Percentiles rank a stretch among this genome's conserved stretches.
Evolutionary conservation across 352 stramenopile genomes (phyloP).

Genomic region (Pythium grandisporangium): DNA sequence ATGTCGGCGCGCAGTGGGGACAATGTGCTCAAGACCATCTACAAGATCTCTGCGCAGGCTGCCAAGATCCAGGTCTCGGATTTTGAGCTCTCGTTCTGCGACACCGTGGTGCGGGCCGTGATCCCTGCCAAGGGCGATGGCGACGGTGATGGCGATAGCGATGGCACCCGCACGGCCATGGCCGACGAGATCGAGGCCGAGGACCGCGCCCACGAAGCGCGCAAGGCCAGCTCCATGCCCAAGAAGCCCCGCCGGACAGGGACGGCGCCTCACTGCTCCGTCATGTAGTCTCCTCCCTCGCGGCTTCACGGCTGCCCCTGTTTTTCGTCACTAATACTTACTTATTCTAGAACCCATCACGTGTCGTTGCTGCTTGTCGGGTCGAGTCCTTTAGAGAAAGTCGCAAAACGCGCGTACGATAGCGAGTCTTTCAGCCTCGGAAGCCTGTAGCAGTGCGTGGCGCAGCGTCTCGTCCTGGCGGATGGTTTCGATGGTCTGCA

Average conservation of each 20-base stretch:
- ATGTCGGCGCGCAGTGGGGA: conserved; percentile 78
- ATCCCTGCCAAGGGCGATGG: conserved; percentile 20
- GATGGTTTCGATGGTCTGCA: conserved; percentile 31
- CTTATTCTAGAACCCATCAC: too few species aligned
- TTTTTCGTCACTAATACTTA: too few species aligned
- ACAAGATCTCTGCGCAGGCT: conserved; percentile 57
- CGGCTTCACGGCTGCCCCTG: too few species aligned
- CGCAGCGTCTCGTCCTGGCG: conserved; percentile 37
- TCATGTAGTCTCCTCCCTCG: conserved; percentile 24
- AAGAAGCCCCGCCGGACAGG: conserved; percentile 10
- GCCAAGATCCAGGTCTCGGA: conserved; percentile 66
- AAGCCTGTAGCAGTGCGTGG: conserved; percentile 55
- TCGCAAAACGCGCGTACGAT: conserved; percentile 43
- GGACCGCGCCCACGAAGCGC: conserved; percentile 40
- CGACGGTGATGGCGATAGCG: conserved; percentile 20
- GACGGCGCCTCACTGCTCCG: conserved; percentile 5
- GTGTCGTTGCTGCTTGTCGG: too few species aligned
- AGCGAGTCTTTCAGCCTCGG: conserved; percentile 22
- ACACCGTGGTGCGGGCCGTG: conserved; percentile 52
- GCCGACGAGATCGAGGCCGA: conserved; percentile 75
- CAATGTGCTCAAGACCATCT: conserved; percentile 75
- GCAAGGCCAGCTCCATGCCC: too few species aligned
- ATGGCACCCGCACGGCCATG: conserved; percentile 53
- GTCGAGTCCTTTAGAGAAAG: conserved; percentile 40
- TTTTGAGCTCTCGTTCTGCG: conserved; percentile 74